Conservation (phyloP, 257 asterid genomes). For the Penstemon eatonii region DNA sequence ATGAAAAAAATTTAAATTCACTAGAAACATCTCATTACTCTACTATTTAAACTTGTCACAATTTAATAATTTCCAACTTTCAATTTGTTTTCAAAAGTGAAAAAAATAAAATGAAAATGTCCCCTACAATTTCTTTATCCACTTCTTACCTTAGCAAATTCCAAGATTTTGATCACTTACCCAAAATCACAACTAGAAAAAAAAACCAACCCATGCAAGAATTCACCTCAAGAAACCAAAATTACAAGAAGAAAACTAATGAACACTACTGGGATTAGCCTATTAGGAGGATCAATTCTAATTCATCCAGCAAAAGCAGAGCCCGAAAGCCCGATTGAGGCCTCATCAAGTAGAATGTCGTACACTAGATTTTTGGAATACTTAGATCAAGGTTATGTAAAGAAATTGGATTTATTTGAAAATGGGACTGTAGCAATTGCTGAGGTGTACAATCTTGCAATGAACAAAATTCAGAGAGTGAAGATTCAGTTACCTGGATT, state of each 20-base stretch:
- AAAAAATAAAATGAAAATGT: slow-evolving; percentile 29
- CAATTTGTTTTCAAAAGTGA: no score
- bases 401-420: slow-evolving; percentile 59
- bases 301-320: slow-evolving; percentile 38
- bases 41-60: background rate
- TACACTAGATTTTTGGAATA: slow-evolving; percentile 65
- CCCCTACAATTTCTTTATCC: slow-evolving; percentile 38
- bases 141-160: slow-evolving; percentile 43
- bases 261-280: slow-evolving; percentile 35
- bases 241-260: slow-evolving; percentile 44
- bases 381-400: slow-evolving; percentile 52
- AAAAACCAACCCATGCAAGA: slow-evolving; percentile 21
- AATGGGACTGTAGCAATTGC: slow-evolving; percentile 62
- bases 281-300: slow-evolving; percentile 37
- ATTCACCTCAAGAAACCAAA: slow-evolving; percentile 27
- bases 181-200: slow-evolving; percentile 10
- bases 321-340: slow-evolving; percentile 48
- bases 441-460: slow-evolving; percentile 51
- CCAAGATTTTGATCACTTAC: slow-evolving; percentile 36
- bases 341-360: slow-evolving; percentile 57
- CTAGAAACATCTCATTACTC: slow-evolving; percentile 2
- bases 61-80: background rate
- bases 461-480: slow-evolving; percentile 57
- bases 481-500: slow-evolving; percentile 61
- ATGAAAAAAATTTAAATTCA: background rate